These are phyloP conservation scores for Pseudopyrenochaeta lycopersici DNA, from an alignment of 2,329 filamentous ascomycete genomes.

Conservation along the genomic window DNA sequence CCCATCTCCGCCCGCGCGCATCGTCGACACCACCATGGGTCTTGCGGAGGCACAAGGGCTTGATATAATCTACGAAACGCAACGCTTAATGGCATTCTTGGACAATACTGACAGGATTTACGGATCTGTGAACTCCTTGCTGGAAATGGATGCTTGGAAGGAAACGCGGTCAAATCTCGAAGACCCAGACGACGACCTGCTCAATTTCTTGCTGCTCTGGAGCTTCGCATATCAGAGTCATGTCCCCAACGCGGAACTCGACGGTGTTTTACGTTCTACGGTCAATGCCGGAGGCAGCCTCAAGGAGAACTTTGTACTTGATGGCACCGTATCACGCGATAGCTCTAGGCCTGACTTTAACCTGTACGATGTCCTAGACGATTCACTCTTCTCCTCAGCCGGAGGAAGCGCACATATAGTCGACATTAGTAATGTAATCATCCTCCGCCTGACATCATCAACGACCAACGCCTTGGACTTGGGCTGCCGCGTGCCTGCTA, in stretches of 20 bases:
- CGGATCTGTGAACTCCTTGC: constrained; percentile 63
- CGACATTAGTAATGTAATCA: constrained; percentile 62
- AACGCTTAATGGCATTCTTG: constrained; percentile 69
- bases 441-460: constrained; percentile 50
- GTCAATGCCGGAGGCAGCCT: constrained; percentile 42
- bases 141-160: constrained; percentile 52
- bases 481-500: constrained; percentile 61
- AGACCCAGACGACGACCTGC: constrained; percentile 49
- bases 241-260: constrained; percentile 51
- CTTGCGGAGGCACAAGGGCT: constrained; percentile 36
- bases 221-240: constrained; percentile 55
- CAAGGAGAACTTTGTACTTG: constrained; percentile 39
- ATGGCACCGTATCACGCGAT: constrained; percentile 33
- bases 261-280: constrained; percentile 55
- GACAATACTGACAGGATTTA: constrained; percentile 67
- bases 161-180: constrained; percentile 20
- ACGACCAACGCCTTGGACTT: constrained; percentile 50
- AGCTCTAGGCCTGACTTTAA: constrained; percentile 43
- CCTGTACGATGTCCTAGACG: constrained; percentile 64
- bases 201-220: constrained; percentile 62
- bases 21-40: constrained; percentile 55
- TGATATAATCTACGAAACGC: constrained; percentile 65
- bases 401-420: constrained; percentile 38
- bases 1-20: constrained; percentile 58
- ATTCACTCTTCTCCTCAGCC: constrained; percentile 52